These are phyloP conservation scores for Tanozyma kutaoensis DNA, from an alignment of 805 yeast species.

Conservation along the genomic window DNA sequence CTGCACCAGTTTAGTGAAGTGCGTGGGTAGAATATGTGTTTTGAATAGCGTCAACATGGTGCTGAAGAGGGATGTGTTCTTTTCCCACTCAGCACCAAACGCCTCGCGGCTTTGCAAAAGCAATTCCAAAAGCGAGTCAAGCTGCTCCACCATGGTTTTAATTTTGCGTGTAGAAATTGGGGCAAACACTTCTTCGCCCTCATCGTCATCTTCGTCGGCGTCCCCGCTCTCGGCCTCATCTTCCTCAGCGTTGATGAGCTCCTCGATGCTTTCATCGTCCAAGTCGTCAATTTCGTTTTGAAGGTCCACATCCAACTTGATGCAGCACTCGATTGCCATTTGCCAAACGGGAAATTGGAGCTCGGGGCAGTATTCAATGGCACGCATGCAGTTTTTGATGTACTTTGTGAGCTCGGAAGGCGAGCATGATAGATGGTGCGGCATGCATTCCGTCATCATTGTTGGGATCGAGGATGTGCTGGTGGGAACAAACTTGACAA, in stretches of 20 bases:
- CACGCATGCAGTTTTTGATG: slow-evolving; percentile 44
- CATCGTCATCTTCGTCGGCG: slow-evolving; percentile 7
- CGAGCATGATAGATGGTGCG: slow-evolving; percentile 58
- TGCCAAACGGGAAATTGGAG: slow-evolving; percentile 69
- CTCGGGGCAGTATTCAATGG: slow-evolving; percentile 64
- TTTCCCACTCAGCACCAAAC: no score
- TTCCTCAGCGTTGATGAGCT: slow-evolving; percentile 28
- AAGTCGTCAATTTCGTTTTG: slow-evolving; percentile 80
- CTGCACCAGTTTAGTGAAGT: slow-evolving; percentile 80
- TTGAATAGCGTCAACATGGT: slow-evolving; percentile 67
- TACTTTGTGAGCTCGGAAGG: slow-evolving; percentile 45
- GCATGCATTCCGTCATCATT: slow-evolving; percentile 49
- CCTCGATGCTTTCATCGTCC: slow-evolving; percentile 56
- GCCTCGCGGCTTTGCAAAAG: no score
- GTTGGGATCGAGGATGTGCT: slow-evolving; percentile 52
- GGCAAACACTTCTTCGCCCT: slow-evolving; percentile 15
- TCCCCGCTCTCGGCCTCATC: slow-evolving; percentile 29
- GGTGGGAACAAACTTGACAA: slow-evolving; percentile 39
- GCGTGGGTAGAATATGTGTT: slow-evolving; percentile 80
- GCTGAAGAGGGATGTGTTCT: slow-evolving; percentile 47
- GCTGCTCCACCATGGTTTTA: slow-evolving; percentile 39
- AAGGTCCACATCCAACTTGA: slow-evolving; percentile 82
- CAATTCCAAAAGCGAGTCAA: slow-evolving; percentile 55
- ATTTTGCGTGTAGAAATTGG: slow-evolving; percentile 12
- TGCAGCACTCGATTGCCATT: slow-evolving; percentile 61